These are phyloP conservation scores for Tylopilus rubrobrunneus DNA, from an alignment of 768 basidiomycete species.

Conservation along the genomic window DNA sequence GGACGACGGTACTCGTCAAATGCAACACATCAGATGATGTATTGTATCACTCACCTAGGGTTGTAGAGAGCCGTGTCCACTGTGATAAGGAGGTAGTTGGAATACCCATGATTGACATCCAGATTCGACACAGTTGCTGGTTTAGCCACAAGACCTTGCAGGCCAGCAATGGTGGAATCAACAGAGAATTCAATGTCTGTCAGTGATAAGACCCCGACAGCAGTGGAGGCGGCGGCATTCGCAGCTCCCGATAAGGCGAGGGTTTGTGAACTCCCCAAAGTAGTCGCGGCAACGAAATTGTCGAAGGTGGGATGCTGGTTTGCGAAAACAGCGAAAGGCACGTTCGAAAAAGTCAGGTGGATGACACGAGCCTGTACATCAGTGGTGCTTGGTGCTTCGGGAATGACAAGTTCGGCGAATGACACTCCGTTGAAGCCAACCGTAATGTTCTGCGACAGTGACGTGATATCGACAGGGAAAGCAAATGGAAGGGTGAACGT, in stretches of 20 bases:
- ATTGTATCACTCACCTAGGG: constrained; percentile 45
- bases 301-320: constrained; percentile 52
- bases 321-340: constrained; percentile 55
- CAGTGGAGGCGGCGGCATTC: constrained; percentile 37
- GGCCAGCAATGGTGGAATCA: constrained; percentile 52
- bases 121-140: constrained; percentile 43
- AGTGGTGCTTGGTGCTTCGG: constrained; percentile 52
- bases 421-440: constrained; percentile 45
- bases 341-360: constrained; percentile 19
- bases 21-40: neutral
- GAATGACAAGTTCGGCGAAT: constrained; percentile 28
- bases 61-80: constrained; percentile 59
- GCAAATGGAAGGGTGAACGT: constrained; percentile 48
- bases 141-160: constrained; percentile 59
- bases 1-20: neutral
- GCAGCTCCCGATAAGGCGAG: constrained; percentile 47
- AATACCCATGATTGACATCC: constrained; percentile 47
- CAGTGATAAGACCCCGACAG: constrained; percentile 59
- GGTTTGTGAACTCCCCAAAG: constrained; percentile 41
- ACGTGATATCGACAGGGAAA: constrained; percentile 65
- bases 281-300: constrained; percentile 58
- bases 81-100: constrained; percentile 65
- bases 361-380: constrained; percentile 62
- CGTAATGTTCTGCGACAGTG: constrained; percentile 57
- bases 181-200: constrained; percentile 57